A percentile compares a stretch with the other conserved stretches of the same genome.
phyloP scores from a whole-genome alignment of 176 grass and related monocot genomes.

The Dactylis glomerata region DNA sequence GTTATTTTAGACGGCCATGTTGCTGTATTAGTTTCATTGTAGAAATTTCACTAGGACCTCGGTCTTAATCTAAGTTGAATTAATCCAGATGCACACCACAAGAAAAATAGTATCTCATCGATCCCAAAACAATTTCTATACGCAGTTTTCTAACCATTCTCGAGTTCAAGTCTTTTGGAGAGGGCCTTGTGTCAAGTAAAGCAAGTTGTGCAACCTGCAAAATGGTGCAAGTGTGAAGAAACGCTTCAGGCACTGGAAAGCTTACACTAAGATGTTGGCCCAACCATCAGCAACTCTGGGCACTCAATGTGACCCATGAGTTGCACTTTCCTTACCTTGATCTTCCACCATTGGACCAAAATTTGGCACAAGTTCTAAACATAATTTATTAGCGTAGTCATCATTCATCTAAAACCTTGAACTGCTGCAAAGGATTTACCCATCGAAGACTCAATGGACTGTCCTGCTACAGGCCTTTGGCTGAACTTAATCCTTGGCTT shows the following conservation, averaged over 20 bases:
- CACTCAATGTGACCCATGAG: not conserved
- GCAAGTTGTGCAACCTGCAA: not conserved
- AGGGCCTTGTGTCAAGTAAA: not conserved
- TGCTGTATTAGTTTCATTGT: not conserved
- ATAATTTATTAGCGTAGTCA: not conserved
- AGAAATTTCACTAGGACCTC: not conserved
- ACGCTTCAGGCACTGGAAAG: not conserved
- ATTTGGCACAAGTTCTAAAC: not conserved
- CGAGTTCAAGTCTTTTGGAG: not conserved
- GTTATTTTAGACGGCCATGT: not conserved
- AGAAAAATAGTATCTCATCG: not conserved
- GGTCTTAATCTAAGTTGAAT: not conserved
- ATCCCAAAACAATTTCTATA: not conserved
- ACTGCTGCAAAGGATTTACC: not conserved
- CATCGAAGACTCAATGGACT: not conserved
- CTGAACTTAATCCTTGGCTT: not conserved
- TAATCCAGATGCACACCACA: not conserved
- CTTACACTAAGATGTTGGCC: not conserved
- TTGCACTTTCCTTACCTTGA: not conserved
- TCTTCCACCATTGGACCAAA: not conserved
- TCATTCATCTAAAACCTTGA: not conserved
- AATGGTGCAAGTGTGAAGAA: not conserved
- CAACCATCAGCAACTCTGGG: not conserved
- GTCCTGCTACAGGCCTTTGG: not conserved
- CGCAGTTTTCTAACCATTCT: not conserved